Conservation (phyloP, 768 basidiomycete genomes). For the Tylopilus felleus region DNA sequence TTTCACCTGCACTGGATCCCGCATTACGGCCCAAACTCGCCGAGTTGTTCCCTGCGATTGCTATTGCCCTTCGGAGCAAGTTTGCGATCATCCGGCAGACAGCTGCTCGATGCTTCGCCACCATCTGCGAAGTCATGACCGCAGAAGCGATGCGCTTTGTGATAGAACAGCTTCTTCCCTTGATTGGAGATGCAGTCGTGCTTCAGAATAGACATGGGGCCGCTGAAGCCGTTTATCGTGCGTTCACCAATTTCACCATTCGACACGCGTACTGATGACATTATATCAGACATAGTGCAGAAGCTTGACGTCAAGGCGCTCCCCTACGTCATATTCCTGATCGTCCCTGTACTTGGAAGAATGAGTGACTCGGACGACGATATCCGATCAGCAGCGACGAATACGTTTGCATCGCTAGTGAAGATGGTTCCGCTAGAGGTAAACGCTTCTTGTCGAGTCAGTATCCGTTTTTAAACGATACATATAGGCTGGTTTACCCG, state of each 20-base stretch:
- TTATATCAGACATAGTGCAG: constrained; percentile 76
- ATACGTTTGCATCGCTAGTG: constrained; percentile 93
- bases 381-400: constrained; percentile 91
- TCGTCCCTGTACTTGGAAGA: constrained; percentile 92
- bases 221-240: constrained; percentile 88
- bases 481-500: constrained; percentile 87
- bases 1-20: constrained; percentile 71
- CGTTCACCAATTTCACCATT: constrained; percentile 33
- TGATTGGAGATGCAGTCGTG: constrained; percentile 73
- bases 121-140: constrained; percentile 83
- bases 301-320: constrained; percentile 89
- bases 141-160: constrained; percentile 83
- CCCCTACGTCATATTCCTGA: constrained; percentile 94
- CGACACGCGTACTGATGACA: constrained; percentile 9
- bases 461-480: neutral
- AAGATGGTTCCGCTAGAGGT: constrained; percentile 99
- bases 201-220: constrained; percentile 83
- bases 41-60: constrained; percentile 73
- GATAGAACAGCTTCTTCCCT: constrained; percentile 80
- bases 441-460: constrained; percentile 13
- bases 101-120: constrained; percentile 83
- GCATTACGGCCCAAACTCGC: constrained; percentile 66
- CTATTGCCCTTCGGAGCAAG: constrained; percentile 74
- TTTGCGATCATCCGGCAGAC: constrained; percentile 90
- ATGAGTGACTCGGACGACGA: constrained; percentile 96